Evolutionary conservation across 768 basidiomycete genomes (phyloP).

Genomic region (Lactarius indigo): DNA sequence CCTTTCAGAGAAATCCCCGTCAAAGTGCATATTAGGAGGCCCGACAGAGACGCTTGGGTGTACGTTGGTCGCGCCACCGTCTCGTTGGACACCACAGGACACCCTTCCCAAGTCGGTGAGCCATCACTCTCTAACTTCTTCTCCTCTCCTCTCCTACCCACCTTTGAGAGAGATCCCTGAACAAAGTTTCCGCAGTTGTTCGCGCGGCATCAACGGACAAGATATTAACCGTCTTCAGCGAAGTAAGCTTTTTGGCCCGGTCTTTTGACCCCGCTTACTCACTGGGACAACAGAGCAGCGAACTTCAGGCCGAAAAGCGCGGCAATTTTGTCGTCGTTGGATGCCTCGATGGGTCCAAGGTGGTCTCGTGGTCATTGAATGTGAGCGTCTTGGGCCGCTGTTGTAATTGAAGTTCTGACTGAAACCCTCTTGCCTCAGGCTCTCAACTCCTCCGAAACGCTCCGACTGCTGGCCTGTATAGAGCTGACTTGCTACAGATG

Average conservation of each 20-base stretch:
- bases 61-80: slow-evolving; percentile 79
- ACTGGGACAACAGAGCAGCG: slow-evolving; percentile 44
- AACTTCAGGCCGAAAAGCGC: slow-evolving; percentile 81
- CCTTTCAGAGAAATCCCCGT: slow-evolving; percentile 75
- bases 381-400: slow-evolving; percentile 39
- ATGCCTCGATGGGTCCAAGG: slow-evolving; percentile 67
- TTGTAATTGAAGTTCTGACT: slow-evolving; percentile 8
- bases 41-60: slow-evolving; percentile 76
- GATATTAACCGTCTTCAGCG: slow-evolving; percentile 64
- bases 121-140: slow-evolving; percentile 12
- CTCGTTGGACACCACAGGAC: slow-evolving; percentile 69
- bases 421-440: slow-evolving; percentile 44
- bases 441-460: slow-evolving; percentile 76
- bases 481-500: slow-evolving; percentile 81
- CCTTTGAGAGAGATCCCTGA: neutral
- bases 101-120: slow-evolving; percentile 78
- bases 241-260: slow-evolving; percentile 42
- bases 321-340: slow-evolving; percentile 86
- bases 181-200: slow-evolving; percentile 44
- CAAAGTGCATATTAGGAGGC: slow-evolving; percentile 78
- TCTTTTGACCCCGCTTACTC: slow-evolving; percentile 20
- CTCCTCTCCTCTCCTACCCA: neutral
- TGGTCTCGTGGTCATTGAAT: slow-evolving; percentile 84
- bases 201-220: slow-evolving; percentile 64
- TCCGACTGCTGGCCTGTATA: slow-evolving; percentile 77